phyloP scores from a whole-genome alignment of 2,329 filamentous ascomycete genomes.

The Pseudogymnoascus sp. region DNA sequence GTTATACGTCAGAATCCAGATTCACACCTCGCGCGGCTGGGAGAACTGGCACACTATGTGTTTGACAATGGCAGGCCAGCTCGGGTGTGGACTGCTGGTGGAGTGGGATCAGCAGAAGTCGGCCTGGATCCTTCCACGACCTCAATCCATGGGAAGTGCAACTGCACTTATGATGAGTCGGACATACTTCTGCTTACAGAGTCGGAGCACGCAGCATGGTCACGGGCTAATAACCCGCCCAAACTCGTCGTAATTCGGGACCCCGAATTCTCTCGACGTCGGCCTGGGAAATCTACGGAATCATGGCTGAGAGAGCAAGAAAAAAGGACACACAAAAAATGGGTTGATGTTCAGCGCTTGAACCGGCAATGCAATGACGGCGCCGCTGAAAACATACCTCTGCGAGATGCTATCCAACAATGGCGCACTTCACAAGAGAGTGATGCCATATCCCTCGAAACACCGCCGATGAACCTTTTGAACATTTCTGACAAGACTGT shows the following conservation, averaged over 20 bases:
- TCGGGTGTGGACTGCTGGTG: slow-evolving; percentile 9
- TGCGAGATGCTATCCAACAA: neutral
- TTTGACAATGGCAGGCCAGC: slow-evolving; percentile 10
- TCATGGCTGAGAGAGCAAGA: slow-evolving; percentile 4
- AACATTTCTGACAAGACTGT: slow-evolving; percentile 7
- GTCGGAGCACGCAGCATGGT: slow-evolving; percentile 7
- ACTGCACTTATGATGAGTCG: slow-evolving; percentile 8
- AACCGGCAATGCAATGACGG: neutral
- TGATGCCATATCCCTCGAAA: neutral
- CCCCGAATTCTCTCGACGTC: neutral
- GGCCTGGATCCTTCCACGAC: neutral
- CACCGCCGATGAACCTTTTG: slow-evolving; percentile 2
- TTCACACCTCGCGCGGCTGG: slow-evolving; percentile 1
- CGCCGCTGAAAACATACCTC: slow-evolving; percentile 4
- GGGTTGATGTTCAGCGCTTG: slow-evolving; percentile 2
- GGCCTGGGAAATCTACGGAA: neutral
- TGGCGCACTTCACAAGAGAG: neutral
- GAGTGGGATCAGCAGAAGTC: neutral
- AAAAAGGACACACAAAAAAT: neutral
- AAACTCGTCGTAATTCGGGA: slow-evolving; percentile 9
- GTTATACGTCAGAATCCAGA: neutral
- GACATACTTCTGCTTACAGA: slow-evolving; percentile 10
- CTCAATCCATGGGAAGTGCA: neutral
- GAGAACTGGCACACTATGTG: neutral
- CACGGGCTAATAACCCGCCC: slow-evolving; percentile 1